Evolutionary conservation across 2,329 filamentous ascomycete genomes (phyloP).

Genomic region (Dichotomopilus funicola): DNA sequence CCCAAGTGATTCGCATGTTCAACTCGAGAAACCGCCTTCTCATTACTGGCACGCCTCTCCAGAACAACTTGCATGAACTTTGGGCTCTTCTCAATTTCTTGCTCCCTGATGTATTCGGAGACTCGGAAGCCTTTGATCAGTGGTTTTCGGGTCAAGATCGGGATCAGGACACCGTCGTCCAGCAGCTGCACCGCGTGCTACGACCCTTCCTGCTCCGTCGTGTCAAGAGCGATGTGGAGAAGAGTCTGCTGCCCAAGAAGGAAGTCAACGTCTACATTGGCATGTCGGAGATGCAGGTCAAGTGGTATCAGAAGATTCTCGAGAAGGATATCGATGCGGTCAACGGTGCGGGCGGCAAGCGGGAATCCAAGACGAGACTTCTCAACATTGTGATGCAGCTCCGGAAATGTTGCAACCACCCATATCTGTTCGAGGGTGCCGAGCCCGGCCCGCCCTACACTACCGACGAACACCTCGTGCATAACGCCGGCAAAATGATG

Average conservation of each 20-base stretch:
- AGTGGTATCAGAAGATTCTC: slow-evolving; percentile 98
- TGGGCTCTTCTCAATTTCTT: slow-evolving; percentile 98
- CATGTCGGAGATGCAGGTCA: slow-evolving; percentile 98
- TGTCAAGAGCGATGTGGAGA: slow-evolving; percentile 96
- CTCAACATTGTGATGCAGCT: slow-evolving; percentile 99
- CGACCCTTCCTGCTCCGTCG: slow-evolving; percentile 90
- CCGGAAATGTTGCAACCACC: slow-evolving; percentile 97
- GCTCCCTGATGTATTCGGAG: slow-evolving; percentile 95
- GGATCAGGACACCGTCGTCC: slow-evolving; percentile 91
- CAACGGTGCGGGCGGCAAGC: slow-evolving; percentile 91
- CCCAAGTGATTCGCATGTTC: slow-evolving; percentile 94
- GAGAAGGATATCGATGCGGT: slow-evolving; percentile 99
- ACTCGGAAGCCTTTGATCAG: slow-evolving; percentile 92
- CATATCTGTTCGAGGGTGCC: slow-evolving; percentile 94
- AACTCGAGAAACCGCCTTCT: slow-evolving; percentile 90
- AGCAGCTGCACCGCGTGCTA: slow-evolving; percentile 88
- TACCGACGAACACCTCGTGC: slow-evolving; percentile 90
- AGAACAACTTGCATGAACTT: slow-evolving; percentile 96
- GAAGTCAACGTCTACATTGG: slow-evolving; percentile 95
- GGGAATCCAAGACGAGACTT: slow-evolving; percentile 93
- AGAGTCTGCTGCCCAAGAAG: slow-evolving; percentile 94
- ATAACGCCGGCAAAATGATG: slow-evolving; percentile 94
- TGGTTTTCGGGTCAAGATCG: slow-evolving; percentile 91
- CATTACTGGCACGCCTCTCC: slow-evolving; percentile 92
- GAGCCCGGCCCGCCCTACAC: slow-evolving; percentile 97